Conservation (phyloP, 805 yeast genomes). For the Hanseniaspora osmophila region DNA sequence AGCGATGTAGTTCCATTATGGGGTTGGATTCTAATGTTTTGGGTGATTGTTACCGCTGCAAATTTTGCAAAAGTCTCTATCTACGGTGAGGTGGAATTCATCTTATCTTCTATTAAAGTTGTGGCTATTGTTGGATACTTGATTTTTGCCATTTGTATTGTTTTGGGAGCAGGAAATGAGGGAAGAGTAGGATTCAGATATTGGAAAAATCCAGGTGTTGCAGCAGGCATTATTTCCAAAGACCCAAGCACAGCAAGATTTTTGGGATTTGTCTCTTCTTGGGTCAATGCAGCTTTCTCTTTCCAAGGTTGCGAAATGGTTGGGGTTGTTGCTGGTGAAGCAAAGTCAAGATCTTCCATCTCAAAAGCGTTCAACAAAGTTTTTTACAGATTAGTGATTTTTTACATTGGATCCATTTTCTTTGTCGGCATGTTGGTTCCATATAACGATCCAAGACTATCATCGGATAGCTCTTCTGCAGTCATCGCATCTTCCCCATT, state of each 20-base stretch:
- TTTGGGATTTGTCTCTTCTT: slow-evolving; percentile 55
- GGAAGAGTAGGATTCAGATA: slow-evolving; percentile 70
- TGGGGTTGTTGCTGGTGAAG: slow-evolving; percentile 66
- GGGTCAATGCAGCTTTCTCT: slow-evolving; percentile 65
- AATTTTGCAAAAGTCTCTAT: slow-evolving; percentile 55
- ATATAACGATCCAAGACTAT: slow-evolving; percentile 42
- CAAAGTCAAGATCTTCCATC: slow-evolving; percentile 53
- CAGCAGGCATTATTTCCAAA: slow-evolving; percentile 47
- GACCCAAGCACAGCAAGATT: slow-evolving; percentile 42
- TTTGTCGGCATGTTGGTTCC: slow-evolving; percentile 64
- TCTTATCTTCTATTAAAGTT: slow-evolving; percentile 57
- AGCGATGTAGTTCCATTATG: slow-evolving; percentile 54
- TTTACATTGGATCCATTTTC: slow-evolving; percentile 50
- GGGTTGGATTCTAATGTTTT: slow-evolving; percentile 60
- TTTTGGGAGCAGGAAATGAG: slow-evolving; percentile 55
- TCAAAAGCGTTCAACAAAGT: slow-evolving; percentile 64
- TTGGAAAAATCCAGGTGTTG: slow-evolving; percentile 69
- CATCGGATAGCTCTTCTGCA: slow-evolving; percentile 14
- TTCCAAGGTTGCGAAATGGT: slow-evolving; percentile 69
- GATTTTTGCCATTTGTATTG: slow-evolving; percentile 53
- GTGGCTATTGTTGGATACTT: slow-evolving; percentile 60
- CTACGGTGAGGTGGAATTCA: slow-evolving; percentile 66
- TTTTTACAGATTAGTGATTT: slow-evolving; percentile 46
- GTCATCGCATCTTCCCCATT: slow-evolving; percentile 53
- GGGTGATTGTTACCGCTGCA: slow-evolving; percentile 35